phyloP scores from a whole-genome alignment of 805 yeast species.

The Cyberlindnera subsufficiens region DNA sequence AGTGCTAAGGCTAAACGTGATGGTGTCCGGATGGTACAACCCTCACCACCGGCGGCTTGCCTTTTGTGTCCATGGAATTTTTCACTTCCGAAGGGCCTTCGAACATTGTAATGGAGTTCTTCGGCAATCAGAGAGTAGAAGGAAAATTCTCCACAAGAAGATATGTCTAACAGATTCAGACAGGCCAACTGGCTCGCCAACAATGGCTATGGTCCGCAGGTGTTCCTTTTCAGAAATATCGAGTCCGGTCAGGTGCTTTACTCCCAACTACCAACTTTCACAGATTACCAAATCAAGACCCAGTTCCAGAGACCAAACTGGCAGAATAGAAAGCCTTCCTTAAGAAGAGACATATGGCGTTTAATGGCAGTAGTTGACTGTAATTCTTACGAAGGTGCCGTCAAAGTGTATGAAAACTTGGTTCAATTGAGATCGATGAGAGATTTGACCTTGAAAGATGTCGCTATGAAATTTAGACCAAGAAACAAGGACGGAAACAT shows the following conservation, averaged over 20 bases:
- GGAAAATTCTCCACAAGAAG: too few species aligned
- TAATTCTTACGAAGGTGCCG: slow-evolving; percentile 53
- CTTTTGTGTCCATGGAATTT: too few species aligned
- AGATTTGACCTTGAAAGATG: slow-evolving; percentile 52
- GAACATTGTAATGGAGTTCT: too few species aligned
- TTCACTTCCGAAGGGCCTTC: too few species aligned
- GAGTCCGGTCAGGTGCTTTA: slow-evolving; percentile 88
- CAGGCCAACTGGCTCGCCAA: slow-evolving; percentile 50
- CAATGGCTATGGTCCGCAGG: slow-evolving; percentile 74
- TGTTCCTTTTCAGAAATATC: slow-evolving; percentile 75
- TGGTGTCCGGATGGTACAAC: too few species aligned
- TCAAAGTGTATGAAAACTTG: slow-evolving; percentile 67
- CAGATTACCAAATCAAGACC: slow-evolving; percentile 35
- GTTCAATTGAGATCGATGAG: slow-evolving; percentile 70
- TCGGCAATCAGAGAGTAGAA: too few species aligned
- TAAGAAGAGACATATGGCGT: slow-evolving; percentile 86
- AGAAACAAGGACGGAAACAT: slow-evolving; percentile 72
- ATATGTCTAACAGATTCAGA: slow-evolving; percentile 36
- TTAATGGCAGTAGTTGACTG: slow-evolving; percentile 80
- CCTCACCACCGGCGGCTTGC: too few species aligned
- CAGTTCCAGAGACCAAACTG: slow-evolving; percentile 83
- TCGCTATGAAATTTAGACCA: slow-evolving; percentile 63
- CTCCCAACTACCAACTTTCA: slow-evolving; percentile 72
- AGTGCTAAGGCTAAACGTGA: too few species aligned
- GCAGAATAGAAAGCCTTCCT: slow-evolving; percentile 77